Evolutionary conservation across 768 basidiomycete species (phyloP), one percentile per base, ranked within the genome.

Genomic region (Boletus sp.): DNA sequence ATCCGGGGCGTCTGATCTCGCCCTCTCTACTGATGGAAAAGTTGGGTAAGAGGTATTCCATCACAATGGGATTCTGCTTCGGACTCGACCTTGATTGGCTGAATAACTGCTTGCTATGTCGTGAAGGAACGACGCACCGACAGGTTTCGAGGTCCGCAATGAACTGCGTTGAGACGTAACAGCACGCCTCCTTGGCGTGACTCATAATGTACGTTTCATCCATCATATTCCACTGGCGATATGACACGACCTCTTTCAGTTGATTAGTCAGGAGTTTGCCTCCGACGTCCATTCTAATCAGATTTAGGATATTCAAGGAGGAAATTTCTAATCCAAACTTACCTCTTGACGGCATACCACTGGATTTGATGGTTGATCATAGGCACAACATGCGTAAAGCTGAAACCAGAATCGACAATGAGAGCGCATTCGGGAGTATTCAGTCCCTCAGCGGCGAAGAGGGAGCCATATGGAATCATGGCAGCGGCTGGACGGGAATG

Each of bases 161-260:
- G 76, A 90, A 94, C 66, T 86, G 75, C 18, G 76, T 76, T 12
- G 92, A 86, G 54, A 96, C 88, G 71, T 87, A 97, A 73, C 93
- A 94, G 69, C 92, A 94, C 15, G 83, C 72, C 72, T 98, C 94
- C 72, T 96, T 94, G 65, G 93, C 89, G 65, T 89, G 83, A 75
- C 96, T 94, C 78, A 97, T 87, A 68, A 98, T 90, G 71, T 89
- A 84, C 3, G 93, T 95, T 71, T 98, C 89, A 66, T 97, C 94
- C 87, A 95, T 94, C 91, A 98, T 93, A 71, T 98, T 92, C 91
- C 92, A 98, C 68, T 98, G 95, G 44, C 96, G 86, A 71, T 90
- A 98, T 12, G 94, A 96, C 6, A 95, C 84, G 45, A 95, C 80
- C 67, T 95, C 92, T 68, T 97, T 97, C 24, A 98, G 81, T 50